Percentiles rank a stretch among this genome's conserved stretches.
These are phyloP conservation scores for Globisporangium canariense DNA, from an alignment of 352 stramenopile genomes.

Conservation along the genomic window DNA sequence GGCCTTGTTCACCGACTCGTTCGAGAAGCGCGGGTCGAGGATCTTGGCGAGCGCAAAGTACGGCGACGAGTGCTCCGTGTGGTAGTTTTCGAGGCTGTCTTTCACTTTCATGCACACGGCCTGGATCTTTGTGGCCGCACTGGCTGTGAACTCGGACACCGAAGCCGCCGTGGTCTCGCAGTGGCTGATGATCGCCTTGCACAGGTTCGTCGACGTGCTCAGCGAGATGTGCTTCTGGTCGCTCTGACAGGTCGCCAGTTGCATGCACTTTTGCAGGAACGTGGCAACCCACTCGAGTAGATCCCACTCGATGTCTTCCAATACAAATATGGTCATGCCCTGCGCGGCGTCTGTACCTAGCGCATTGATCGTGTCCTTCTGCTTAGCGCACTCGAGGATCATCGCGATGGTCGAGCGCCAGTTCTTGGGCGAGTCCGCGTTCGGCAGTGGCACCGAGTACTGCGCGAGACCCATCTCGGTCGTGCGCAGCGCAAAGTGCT, in stretches of 20 bases:
- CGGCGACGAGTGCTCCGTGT: slow-evolving; percentile 62
- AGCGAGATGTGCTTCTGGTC: slow-evolving; percentile 77
- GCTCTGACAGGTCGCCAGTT: slow-evolving; percentile 76
- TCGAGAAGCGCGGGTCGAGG: slow-evolving; percentile 74
- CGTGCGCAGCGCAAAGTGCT: slow-evolving; percentile 68
- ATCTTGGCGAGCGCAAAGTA: slow-evolving; percentile 79
- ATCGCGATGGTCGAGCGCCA: slow-evolving; percentile 70
- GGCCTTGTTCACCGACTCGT: slow-evolving; percentile 73
- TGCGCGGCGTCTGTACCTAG: slow-evolving; percentile 62
- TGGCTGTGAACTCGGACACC: slow-evolving; percentile 51
- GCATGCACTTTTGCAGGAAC: slow-evolving; percentile 76
- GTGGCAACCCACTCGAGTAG: slow-evolving; percentile 66
- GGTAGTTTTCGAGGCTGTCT: slow-evolving; percentile 59
- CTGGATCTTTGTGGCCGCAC: slow-evolving; percentile 60
- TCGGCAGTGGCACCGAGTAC: slow-evolving; percentile 59
- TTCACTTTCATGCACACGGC: slow-evolving; percentile 77
- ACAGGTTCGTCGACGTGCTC: slow-evolving; percentile 78
- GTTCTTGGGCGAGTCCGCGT: slow-evolving; percentile 65
- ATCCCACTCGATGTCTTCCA: slow-evolving; percentile 80
- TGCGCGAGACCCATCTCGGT: slow-evolving; percentile 58
- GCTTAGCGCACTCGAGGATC: slow-evolving; percentile 74
- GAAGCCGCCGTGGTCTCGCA: slow-evolving; percentile 69
- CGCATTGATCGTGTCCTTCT: slow-evolving; percentile 71
- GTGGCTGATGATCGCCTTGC: slow-evolving; percentile 73
- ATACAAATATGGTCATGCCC: slow-evolving; percentile 70